These are phyloP conservation scores for Rubia occidens DNA, from an alignment of 305 asterid genomes.

Conservation along the genomic window DNA sequence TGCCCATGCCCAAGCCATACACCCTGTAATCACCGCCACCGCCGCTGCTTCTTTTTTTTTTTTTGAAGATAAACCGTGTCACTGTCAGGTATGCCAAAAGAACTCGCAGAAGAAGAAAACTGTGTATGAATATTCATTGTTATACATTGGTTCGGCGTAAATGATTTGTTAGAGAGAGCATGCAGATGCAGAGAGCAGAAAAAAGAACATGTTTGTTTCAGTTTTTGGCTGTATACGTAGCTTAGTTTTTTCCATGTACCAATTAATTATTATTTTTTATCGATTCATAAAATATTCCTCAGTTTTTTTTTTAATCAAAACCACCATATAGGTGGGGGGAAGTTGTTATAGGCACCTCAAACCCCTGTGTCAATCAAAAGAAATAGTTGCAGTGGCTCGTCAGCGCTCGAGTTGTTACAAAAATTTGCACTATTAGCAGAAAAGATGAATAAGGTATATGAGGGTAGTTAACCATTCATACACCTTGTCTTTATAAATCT, in stretches of 20 bases:
- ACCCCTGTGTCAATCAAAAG: too few relatives aligned
- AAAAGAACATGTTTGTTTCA: not conserved
- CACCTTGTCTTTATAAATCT: too few relatives aligned
- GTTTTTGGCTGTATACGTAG: not conserved
- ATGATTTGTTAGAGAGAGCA: not conserved
- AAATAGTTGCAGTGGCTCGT: too few relatives aligned
- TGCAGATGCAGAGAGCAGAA: not conserved
- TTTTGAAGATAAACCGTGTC: not conserved
- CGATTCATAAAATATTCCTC: not conserved
- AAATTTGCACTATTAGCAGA: too few relatives aligned
- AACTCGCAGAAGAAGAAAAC: not conserved
- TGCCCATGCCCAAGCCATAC: constrained; percentile 41
- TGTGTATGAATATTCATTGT: not conserved
- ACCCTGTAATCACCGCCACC: not conserved
- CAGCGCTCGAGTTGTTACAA: too few relatives aligned
- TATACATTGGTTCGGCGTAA: not conserved
- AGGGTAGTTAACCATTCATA: too few relatives aligned
- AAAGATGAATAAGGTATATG: too few relatives aligned
- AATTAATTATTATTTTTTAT: not conserved
- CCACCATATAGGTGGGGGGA: too few relatives aligned
- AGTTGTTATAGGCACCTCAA: too few relatives aligned
- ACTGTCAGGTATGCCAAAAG: not conserved
- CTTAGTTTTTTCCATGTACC: not conserved
- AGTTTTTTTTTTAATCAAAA: too few relatives aligned
- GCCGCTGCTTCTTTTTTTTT: not conserved